These are phyloP conservation scores for Colletotrichum graminicola DNA, from an alignment of 2,329 filamentous ascomycete genomes.

Conservation along the genomic window DNA sequence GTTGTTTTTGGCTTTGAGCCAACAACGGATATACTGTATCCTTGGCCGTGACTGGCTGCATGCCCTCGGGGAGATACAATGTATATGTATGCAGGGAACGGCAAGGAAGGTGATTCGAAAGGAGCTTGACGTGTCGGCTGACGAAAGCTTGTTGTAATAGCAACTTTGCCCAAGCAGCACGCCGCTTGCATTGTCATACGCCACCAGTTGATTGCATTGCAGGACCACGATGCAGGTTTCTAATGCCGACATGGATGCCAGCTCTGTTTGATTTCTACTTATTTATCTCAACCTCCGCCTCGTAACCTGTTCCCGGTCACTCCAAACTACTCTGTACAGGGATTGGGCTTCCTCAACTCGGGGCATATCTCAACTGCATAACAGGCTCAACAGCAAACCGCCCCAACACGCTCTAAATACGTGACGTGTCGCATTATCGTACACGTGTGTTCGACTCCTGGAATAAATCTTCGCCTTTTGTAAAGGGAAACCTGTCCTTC, in stretches of 20 bases:
- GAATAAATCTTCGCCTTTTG: not conserved
- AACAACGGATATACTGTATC: not conserved
- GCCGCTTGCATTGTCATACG: not conserved
- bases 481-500: conserved; percentile 8
- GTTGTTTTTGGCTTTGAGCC: not conserved
- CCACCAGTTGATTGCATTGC: conserved; percentile 7
- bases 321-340: conserved; percentile 24
- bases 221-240: conserved; percentile 13
- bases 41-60: not conserved
- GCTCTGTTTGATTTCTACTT: conserved; percentile 11
- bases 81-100: not conserved
- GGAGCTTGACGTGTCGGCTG: conserved; percentile 10
- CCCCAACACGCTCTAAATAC: not conserved
- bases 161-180: not conserved
- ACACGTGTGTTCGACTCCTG: conserved; percentile 7
- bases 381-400: conserved; percentile 20
- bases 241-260: conserved; percentile 6
- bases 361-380: not conserved
- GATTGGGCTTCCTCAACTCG: conserved; percentile 21
- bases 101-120: conserved; percentile 3
- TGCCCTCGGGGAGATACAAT: not conserved
- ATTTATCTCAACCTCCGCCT: not conserved
- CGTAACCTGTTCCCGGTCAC: conserved; percentile 11
- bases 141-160: conserved; percentile 4
- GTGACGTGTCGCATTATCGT: conserved; percentile 34